Evolutionary conservation across 108 stramenopile species (phyloP).

Genomic region (Cyclotella choctawhatcheeana): DNA sequence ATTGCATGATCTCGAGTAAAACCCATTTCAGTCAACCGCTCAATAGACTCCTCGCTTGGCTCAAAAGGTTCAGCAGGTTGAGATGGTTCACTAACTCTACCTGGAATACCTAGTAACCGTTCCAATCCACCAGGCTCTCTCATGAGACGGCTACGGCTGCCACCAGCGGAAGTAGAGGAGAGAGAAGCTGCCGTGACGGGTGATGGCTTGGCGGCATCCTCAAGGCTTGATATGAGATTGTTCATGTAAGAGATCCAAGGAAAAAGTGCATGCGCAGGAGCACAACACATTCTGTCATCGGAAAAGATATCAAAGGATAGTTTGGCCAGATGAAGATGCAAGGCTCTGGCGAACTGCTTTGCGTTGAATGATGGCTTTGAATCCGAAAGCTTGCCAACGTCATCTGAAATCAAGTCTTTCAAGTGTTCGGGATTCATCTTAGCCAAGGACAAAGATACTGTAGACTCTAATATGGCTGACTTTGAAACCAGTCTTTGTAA

Average conservation of each 20-base stretch:
- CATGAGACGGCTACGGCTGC: conserved; percentile 8
- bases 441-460: conserved; percentile 51
- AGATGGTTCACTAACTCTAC: conserved; percentile 2
- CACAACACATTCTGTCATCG: conserved; percentile 54
- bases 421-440: conserved; percentile 63
- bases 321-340: conserved; percentile 62
- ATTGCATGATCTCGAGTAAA: conserved; percentile 84
- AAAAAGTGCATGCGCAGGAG: conserved; percentile 69
- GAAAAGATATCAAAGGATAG: conserved; percentile 56
- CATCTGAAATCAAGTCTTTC: conserved; percentile 18
- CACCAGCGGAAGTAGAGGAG: not conserved
- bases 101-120: conserved; percentile 15
- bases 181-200: not conserved
- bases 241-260: conserved; percentile 61
- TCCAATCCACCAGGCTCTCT: conserved; percentile 29
- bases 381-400: not conserved
- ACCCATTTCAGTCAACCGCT: conserved; percentile 87
- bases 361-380: conserved; percentile 20
- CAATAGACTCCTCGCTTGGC: conserved; percentile 79
- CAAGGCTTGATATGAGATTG: conserved; percentile 68
- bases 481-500: conserved; percentile 66
- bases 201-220: conserved; percentile 58
- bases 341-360: conserved; percentile 39
- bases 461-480: conserved; percentile 54
- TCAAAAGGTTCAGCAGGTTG: conserved; percentile 59